A percentile compares a stretch with the other conserved stretches of the same genome.
phyloP scores from a whole-genome alignment of 371 early-diverging fungal genomes.

The Dichotomocladium elegans region DNA sequence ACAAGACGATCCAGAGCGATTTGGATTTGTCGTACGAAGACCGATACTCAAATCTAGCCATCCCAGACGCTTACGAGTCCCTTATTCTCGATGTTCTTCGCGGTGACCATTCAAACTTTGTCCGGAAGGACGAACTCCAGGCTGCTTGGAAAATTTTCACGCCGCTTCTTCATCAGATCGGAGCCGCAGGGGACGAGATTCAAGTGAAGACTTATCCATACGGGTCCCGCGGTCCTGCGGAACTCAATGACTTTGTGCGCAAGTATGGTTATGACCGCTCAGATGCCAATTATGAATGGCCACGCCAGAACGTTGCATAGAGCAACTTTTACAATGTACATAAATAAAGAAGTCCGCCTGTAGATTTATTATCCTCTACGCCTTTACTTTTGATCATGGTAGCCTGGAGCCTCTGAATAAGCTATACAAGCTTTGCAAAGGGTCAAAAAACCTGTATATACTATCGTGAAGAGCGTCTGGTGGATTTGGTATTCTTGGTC shows the following conservation, averaged over 20 bases:
- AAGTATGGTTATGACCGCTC: slow-evolving; percentile 64
- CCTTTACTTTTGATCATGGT: slow-evolving; percentile 4
- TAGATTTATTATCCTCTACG: too few relatives aligned
- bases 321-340: too few relatives aligned
- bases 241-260: slow-evolving; percentile 67
- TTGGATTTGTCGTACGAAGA: slow-evolving; percentile 86
- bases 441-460: slow-evolving; percentile 50
- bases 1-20: slow-evolving; percentile 78
- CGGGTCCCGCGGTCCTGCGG: slow-evolving; percentile 88
- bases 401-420: slow-evolving; percentile 54
- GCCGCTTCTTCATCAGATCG: slow-evolving; percentile 86
- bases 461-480: slow-evolving; percentile 45
- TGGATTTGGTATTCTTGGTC: slow-evolving; percentile 60
- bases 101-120: slow-evolving; percentile 94
- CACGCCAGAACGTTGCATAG: slow-evolving; percentile 24
- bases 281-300: slow-evolving; percentile 35
- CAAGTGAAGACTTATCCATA: slow-evolving; percentile 71
- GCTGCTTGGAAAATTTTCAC: slow-evolving; percentile 97
- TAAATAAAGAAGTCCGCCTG: not conserved
- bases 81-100: slow-evolving; percentile 85
- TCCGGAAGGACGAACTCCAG: slow-evolving; percentile 92
- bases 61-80: slow-evolving; percentile 96
- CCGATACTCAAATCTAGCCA: slow-evolving; percentile 76
- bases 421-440: slow-evolving; percentile 59
- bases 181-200: slow-evolving; percentile 47